A percentile compares a stretch with the other conserved stretches of the same genome.
Conservation (phyloP, 768 basidiomycete species). For the Lanmaoa rubissima region DNA sequence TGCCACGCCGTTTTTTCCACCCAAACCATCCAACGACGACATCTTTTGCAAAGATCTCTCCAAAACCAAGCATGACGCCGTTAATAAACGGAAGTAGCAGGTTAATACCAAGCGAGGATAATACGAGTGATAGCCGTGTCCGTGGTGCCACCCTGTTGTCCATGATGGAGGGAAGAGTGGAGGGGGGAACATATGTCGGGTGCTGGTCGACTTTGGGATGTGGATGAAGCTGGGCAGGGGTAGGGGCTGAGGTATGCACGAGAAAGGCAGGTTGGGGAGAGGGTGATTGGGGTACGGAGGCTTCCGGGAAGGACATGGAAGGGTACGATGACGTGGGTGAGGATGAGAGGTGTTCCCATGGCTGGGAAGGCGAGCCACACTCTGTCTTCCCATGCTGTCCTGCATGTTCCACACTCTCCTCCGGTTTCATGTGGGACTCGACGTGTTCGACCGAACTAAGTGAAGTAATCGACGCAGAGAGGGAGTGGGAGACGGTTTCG, state of each 20-base stretch:
- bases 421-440: constrained; percentile 27
- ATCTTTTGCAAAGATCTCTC: constrained; percentile 87
- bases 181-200: constrained; percentile 31
- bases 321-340: constrained; percentile 66
- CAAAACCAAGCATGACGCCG: constrained; percentile 95
- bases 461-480: constrained; percentile 20
- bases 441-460: constrained; percentile 17
- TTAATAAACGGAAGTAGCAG: constrained; percentile 86
- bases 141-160: constrained; percentile 62
- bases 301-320: constrained; percentile 74
- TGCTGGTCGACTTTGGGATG: constrained; percentile 23
- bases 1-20: constrained; percentile 35
- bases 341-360: constrained; percentile 73
- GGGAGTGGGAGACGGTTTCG: constrained; percentile 17
- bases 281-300: constrained; percentile 51
- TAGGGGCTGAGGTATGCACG: constrained; percentile 8
- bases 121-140: constrained; percentile 65
- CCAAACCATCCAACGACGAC: constrained; percentile 57
- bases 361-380: constrained; percentile 42
- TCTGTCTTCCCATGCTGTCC: constrained; percentile 13
- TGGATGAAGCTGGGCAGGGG: constrained; percentile 12
- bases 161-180: constrained; percentile 69
- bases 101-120: constrained; percentile 81
- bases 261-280: constrained; percentile 25
- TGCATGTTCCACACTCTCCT: constrained; percentile 15